These are phyloP conservation scores for Mollisia scopiformis DNA, from an alignment of 2,329 filamentous ascomycete species.

Conservation along the genomic window DNA sequence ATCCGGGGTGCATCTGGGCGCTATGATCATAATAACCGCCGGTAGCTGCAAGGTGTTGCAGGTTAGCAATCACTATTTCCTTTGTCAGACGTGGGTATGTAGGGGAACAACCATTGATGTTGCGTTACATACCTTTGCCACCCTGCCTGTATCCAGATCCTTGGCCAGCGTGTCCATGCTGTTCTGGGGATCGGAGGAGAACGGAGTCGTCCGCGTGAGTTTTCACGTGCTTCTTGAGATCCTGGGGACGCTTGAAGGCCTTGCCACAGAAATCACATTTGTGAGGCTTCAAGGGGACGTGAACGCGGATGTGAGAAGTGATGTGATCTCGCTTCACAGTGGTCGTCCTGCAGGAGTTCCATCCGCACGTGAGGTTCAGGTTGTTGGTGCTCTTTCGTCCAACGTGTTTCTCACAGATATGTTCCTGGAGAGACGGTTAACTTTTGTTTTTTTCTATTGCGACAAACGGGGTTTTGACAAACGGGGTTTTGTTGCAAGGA, in stretches of 20 bases:
- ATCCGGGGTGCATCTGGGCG: slow-evolving; percentile 62
- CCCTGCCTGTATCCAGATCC: slow-evolving; percentile 55
- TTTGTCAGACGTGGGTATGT: slow-evolving; percentile 30
- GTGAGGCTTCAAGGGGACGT: slow-evolving; percentile 98
- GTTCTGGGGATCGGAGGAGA: slow-evolving; percentile 46
- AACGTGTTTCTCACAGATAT: slow-evolving; percentile 97
- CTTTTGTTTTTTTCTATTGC: too few species aligned
- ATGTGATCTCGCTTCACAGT: slow-evolving; percentile 99
- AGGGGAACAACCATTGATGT: slow-evolving; percentile 28
- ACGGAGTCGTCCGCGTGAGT: slow-evolving; percentile 97
- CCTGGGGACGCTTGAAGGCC: slow-evolving; percentile 98
- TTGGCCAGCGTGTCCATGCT: slow-evolving; percentile 33
- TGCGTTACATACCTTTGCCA: slow-evolving; percentile 36
- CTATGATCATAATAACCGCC: slow-evolving; percentile 62
- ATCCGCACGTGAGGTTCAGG: slow-evolving; percentile 94
- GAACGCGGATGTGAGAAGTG: slow-evolving; percentile 96
- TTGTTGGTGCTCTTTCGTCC: slow-evolving; percentile 99
- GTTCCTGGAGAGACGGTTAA: slow-evolving; percentile 64
- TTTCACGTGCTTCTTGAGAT: slow-evolving; percentile 98
- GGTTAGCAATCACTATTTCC: slow-evolving; percentile 36
- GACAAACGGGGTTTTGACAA: too few species aligned
- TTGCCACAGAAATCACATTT: slow-evolving; percentile 99
- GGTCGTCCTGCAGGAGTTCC: slow-evolving; percentile 93
- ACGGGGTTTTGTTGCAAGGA: too few species aligned
- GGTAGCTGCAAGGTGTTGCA: slow-evolving; percentile 37